phyloP scores from a whole-genome alignment of 2,329 filamentous ascomycete genomes.

The Cercospora berteroae region DNA sequence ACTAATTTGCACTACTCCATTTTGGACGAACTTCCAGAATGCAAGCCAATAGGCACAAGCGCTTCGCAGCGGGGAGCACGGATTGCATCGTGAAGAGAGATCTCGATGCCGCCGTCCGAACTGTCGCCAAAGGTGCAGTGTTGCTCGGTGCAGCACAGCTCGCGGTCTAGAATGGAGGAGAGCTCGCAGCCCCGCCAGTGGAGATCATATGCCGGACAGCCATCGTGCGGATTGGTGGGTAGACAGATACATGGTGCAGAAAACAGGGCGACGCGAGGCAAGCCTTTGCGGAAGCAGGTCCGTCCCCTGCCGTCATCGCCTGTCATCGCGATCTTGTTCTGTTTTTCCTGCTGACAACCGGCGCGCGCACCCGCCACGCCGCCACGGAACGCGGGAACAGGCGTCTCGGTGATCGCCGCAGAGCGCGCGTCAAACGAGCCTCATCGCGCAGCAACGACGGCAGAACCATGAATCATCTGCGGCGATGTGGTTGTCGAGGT shows the following conservation, averaged over 20 bases:
- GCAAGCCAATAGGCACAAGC: background rate
- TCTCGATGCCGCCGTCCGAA: background rate
- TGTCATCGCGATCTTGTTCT: too few relatives aligned
- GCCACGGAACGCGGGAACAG: too few relatives aligned
- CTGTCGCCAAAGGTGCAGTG: background rate
- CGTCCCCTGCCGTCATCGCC: too few relatives aligned
- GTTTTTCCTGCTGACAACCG: too few relatives aligned
- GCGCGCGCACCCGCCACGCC: too few relatives aligned
- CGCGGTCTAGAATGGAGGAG: background rate
- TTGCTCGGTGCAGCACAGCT: background rate
- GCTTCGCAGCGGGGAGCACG: background rate
- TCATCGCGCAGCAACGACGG: background rate
- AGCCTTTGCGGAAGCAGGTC: too few relatives aligned
- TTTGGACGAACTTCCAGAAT: background rate
- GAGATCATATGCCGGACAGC: background rate
- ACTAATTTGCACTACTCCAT: background rate
- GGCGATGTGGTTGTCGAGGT: background rate
- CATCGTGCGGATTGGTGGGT: too few relatives aligned
- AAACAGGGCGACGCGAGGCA: background rate
- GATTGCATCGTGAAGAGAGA: background rate
- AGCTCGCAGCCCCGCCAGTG: background rate
- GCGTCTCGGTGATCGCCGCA: too few relatives aligned
- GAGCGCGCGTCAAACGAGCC: background rate
- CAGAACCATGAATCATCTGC: background rate
- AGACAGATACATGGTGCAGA: background rate